A percentile compares a stretch with the other conserved stretches of the same genome.
phyloP scores from a whole-genome alignment of 495 filamentous ascomycete species.

The Lophium mytilinum region DNA sequence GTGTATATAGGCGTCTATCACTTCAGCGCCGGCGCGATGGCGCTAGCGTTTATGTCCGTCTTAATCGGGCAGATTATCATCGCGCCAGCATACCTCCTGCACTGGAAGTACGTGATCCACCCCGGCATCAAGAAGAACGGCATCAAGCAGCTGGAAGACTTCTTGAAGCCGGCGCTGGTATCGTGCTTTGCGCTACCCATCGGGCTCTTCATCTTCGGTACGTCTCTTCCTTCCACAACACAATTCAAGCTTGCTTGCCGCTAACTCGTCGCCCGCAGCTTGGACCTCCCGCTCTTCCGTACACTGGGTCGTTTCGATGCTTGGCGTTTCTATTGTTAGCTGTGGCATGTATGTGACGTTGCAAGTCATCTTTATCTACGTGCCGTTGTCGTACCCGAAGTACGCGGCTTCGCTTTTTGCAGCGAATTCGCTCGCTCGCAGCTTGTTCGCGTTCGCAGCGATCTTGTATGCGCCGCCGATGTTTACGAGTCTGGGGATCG shows the following conservation, averaged over 20 bases:
- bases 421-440: slow-evolving; percentile 51
- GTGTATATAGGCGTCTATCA: slow-evolving; percentile 54
- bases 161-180: slow-evolving; percentile 47
- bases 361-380: slow-evolving; percentile 56
- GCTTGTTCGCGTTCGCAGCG: slow-evolving; percentile 45
- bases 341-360: slow-evolving; percentile 41
- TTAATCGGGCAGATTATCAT: slow-evolving; percentile 47
- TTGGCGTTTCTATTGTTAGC: slow-evolving; percentile 48
- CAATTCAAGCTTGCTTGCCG: too few species aligned
- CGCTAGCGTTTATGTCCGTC: slow-evolving; percentile 56
- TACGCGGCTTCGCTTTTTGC: slow-evolving; percentile 55
- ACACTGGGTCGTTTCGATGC: slow-evolving; percentile 50
- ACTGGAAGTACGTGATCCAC: slow-evolving; percentile 42
- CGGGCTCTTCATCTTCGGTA: slow-evolving; percentile 53
- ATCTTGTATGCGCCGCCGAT: slow-evolving; percentile 49
- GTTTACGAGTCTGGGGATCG: slow-evolving; percentile 49
- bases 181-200: slow-evolving; percentile 44
- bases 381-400: slow-evolving; percentile 52
- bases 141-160: slow-evolving; percentile 39
- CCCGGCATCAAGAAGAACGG: slow-evolving; percentile 39
- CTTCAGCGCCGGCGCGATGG: slow-evolving; percentile 51
- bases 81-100: slow-evolving; percentile 41
- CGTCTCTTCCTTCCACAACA: neutral
- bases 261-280: neutral
- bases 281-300: slow-evolving; percentile 47